A percentile compares a stretch with the other conserved stretches of the same genome.
Conservation (phyloP, 2,329 filamentous ascomycete species). For the Pseudogymnoascus sp. region DNA sequence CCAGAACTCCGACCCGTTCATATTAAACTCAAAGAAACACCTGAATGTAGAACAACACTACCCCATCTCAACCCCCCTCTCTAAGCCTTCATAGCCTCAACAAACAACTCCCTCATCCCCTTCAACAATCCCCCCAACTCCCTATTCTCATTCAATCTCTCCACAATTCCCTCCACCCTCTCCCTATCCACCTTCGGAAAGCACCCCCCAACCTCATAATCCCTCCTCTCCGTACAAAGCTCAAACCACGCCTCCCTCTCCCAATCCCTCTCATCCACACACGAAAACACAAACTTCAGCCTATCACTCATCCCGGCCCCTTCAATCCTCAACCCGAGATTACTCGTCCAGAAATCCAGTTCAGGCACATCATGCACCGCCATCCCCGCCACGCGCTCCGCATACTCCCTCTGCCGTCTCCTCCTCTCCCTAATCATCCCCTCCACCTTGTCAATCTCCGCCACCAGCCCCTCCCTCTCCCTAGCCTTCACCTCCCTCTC, state of each 20-base stretch:
- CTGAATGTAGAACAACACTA: background rate
- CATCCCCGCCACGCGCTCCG: constrained; percentile 71
- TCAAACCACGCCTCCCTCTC: constrained; percentile 91
- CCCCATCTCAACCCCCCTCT: background rate
- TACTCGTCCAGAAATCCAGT: constrained; percentile 91
- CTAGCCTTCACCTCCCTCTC: constrained; percentile 55
- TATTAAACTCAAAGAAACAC: background rate
- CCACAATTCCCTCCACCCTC: constrained; percentile 66
- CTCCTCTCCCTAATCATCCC: constrained; percentile 59
- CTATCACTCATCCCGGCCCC: constrained; percentile 77
- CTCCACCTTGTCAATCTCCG: constrained; percentile 59
- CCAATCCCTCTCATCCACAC: constrained; percentile 80
- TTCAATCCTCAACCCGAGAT: constrained; percentile 81
- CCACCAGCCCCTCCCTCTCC: constrained; percentile 47
- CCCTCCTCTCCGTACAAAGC: constrained; percentile 67
- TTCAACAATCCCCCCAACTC: constrained; percentile 67
- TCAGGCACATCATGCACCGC: constrained; percentile 85
- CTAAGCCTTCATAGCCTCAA: constrained; percentile 46
- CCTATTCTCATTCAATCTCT: constrained; percentile 71
- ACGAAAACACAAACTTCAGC: constrained; percentile 82
- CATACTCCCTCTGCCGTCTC: constrained; percentile 64
- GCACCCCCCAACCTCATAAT: constrained; percentile 77
- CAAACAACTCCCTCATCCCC: constrained; percentile 74
- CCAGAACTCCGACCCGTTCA: background rate
- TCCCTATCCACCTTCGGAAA: constrained; percentile 75